Evolutionary conservation across 2,329 filamentous ascomycete species (phyloP).

Genomic region (Iodosphaeria phyllophila): DNA sequence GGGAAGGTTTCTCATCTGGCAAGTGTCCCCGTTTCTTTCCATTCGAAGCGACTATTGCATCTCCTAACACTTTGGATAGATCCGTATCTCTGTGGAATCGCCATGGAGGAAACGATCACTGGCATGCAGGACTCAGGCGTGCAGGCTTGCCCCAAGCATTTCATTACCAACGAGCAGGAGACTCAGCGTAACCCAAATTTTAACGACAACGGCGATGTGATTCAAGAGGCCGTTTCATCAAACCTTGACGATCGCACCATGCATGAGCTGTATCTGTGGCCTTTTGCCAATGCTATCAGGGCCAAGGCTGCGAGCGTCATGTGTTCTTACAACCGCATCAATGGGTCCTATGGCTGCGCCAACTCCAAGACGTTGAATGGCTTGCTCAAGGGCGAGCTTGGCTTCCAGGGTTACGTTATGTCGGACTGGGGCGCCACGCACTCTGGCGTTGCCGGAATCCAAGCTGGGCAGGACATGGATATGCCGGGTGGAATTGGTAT

Average conservation of each 20-base stretch:
- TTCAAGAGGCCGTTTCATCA: slow-evolving; percentile 21
- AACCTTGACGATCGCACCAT: slow-evolving; percentile 59
- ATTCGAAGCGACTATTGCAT: no score
- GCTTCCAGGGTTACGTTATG: slow-evolving; percentile 26
- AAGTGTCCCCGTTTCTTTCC: no score
- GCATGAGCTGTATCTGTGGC: slow-evolving; percentile 64
- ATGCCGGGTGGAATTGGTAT: slow-evolving; percentile 19
- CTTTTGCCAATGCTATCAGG: slow-evolving; percentile 53
- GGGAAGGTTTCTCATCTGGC: slow-evolving; percentile 43
- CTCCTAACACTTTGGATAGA: no score
- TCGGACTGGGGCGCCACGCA: slow-evolving; percentile 19
- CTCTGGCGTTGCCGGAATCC: slow-evolving; percentile 15
- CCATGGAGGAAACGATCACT: slow-evolving; percentile 16
- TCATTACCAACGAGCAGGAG: slow-evolving; percentile 14
- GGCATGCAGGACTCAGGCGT: slow-evolving; percentile 18
- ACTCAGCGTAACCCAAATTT: slow-evolving; percentile 4
- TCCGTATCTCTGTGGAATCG: slow-evolving; percentile 45
- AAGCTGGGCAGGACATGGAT: slow-evolving; percentile 21
- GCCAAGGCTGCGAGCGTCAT: slow-evolving; percentile 46
- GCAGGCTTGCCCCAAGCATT: slow-evolving; percentile 20
- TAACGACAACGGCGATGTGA: slow-evolving; percentile 1
- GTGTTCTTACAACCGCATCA: slow-evolving; percentile 60
- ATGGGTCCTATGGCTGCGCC: slow-evolving; percentile 65
- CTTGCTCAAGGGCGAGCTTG: slow-evolving; percentile 26
- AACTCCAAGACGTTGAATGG: slow-evolving; percentile 38